phyloP scores from a whole-genome alignment of 768 basidiomycete species.

The Naganishia friedmannii region DNA sequence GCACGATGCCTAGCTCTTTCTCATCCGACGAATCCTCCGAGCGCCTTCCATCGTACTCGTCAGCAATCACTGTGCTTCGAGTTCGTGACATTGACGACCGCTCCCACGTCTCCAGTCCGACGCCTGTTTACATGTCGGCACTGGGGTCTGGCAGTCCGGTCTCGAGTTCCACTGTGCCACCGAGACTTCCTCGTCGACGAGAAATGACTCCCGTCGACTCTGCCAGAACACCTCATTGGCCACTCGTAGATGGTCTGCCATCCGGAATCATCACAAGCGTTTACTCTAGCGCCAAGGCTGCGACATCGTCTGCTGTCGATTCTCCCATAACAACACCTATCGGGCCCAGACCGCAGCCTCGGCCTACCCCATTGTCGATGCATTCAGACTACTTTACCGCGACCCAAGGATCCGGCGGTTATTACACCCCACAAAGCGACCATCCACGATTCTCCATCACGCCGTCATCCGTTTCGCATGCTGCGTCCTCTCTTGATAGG shows the following conservation, averaged over 20 bases:
- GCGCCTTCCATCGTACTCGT: conserved; percentile 10
- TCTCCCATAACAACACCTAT: background rate
- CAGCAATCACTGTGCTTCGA: conserved; percentile 6
- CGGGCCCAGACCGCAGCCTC: background rate
- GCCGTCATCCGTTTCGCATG: conserved; percentile 21
- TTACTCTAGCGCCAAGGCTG: background rate
- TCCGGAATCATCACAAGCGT: background rate
- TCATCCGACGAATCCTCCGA: conserved; percentile 3
- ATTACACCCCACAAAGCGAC: conserved; percentile 1
- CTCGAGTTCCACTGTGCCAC: background rate
- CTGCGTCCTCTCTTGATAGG: conserved; percentile 15
- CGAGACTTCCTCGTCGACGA: conserved; percentile 1
- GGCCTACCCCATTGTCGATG: background rate
- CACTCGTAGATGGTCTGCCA: background rate
- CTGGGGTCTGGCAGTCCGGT: background rate
- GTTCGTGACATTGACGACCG: background rate
- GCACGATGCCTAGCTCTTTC: conserved; percentile 4
- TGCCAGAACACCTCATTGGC: background rate
- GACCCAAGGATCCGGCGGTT: conserved; percentile 5
- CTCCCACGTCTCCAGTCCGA: background rate
- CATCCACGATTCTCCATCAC: background rate
- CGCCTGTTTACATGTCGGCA: background rate
- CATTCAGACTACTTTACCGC: conserved; percentile 25
- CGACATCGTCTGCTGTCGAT: background rate
- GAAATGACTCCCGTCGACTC: background rate